Evolutionary conservation across 2,329 filamentous ascomycete genomes (phyloP).

Genomic region (Cercospora zeae-maydis): DNA sequence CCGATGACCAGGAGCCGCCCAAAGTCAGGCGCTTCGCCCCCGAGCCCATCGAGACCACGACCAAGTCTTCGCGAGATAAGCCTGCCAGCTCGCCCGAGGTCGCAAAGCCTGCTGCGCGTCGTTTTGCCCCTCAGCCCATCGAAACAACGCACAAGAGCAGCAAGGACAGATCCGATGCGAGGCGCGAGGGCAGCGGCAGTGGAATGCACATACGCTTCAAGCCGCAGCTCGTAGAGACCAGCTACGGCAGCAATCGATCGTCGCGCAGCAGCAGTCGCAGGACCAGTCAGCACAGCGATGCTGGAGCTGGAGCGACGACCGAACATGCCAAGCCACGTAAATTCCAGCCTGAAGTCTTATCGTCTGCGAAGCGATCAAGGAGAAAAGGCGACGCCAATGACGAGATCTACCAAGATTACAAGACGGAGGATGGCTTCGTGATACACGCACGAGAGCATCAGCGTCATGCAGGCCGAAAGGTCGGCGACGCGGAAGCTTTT

Average conservation of each 20-base stretch:
- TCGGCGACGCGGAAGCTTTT: constrained; percentile 3
- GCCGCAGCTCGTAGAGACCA: constrained; percentile 36
- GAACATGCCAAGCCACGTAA: constrained; percentile 37
- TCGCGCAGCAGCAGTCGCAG: constrained; percentile 21
- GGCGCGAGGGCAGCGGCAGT: constrained; percentile 1
- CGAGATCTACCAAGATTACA: constrained; percentile 62
- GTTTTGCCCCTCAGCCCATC: constrained; percentile 37
- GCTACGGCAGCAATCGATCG: constrained; percentile 28
- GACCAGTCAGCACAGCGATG: constrained; percentile 21
- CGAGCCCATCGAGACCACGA: constrained; percentile 69
- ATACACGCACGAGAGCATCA: constrained; percentile 34
- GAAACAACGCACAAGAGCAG: constrained; percentile 38
- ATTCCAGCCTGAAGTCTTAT: constrained; percentile 77
- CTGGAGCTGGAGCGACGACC: constrained; percentile 13
- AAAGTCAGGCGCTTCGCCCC: constrained; percentile 57
- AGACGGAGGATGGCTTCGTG: constrained; percentile 54
- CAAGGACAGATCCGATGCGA: constrained; percentile 22
- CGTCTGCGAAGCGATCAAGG: constrained; percentile 70
- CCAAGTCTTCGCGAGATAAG: constrained; percentile 49
- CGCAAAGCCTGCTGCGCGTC: constrained; percentile 22
- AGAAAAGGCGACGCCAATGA: constrained; percentile 62
- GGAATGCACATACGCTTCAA: constrained; percentile 30
- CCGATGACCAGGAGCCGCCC: constrained; percentile 22
- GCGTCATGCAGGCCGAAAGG: constrained; percentile 28
- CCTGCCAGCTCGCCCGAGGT: constrained; percentile 13